phyloP scores from a whole-genome alignment of 108 stramenopile species.

The Conticribra weissflogii region DNA sequence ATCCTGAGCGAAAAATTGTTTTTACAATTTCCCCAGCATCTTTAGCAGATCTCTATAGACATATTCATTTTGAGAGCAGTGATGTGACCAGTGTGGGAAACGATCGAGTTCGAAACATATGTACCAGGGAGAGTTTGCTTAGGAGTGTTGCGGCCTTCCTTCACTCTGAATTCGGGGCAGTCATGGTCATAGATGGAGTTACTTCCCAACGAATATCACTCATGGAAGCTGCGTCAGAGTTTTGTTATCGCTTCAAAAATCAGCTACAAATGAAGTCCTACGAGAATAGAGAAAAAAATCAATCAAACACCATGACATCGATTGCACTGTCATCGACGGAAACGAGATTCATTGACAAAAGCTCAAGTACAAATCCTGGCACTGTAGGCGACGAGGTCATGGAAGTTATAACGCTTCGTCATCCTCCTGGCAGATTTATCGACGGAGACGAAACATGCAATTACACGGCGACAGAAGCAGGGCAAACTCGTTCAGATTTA shows the following conservation, averaged over 20 bases:
- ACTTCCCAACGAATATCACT: slow-evolving; percentile 76
- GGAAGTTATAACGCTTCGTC: slow-evolving; percentile 32
- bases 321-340: slow-evolving; percentile 52
- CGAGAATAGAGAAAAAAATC: background rate
- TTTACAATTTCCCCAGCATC: slow-evolving; percentile 79
- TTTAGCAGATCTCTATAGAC: slow-evolving; percentile 76
- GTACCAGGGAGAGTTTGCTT: slow-evolving; percentile 31
- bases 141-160: slow-evolving; percentile 53
- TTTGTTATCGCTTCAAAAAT: slow-evolving; percentile 63
- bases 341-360: slow-evolving; percentile 42
- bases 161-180: slow-evolving; percentile 52
- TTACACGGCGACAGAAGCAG: background rate
- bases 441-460: slow-evolving; percentile 35
- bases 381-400: slow-evolving; percentile 16
- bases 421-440: slow-evolving; percentile 42
- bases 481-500: background rate
- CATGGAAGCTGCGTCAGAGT: slow-evolving; percentile 78
- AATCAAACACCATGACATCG: slow-evolving; percentile 27
- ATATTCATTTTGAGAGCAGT: slow-evolving; percentile 47
- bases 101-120: background rate
- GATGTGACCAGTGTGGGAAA: background rate
- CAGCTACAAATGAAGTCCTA: slow-evolving; percentile 13
- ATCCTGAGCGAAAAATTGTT: slow-evolving; percentile 19
- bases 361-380: background rate
- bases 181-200: slow-evolving; percentile 75